phyloP scores from a whole-genome alignment of 768 basidiomycete species.

The Boletellus sp. region DNA sequence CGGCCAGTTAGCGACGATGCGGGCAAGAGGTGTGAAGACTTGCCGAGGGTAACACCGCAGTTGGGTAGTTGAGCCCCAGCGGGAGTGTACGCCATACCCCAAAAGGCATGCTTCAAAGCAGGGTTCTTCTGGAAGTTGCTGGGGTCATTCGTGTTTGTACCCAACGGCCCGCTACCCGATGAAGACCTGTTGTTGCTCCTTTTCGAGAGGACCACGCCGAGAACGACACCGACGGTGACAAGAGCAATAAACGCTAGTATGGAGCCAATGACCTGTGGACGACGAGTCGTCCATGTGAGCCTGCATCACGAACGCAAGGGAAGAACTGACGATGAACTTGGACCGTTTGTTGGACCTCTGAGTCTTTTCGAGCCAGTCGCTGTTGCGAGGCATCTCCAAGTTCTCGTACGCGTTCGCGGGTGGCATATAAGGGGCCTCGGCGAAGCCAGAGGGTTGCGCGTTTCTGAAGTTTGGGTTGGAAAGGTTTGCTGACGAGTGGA shows the following conservation, averaged over 20 bases:
- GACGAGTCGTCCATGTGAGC: background rate
- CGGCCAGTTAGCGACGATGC: background rate
- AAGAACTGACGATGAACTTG: conserved; percentile 53
- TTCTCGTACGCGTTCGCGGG: conserved; percentile 31
- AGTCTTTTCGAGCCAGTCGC: conserved; percentile 40
- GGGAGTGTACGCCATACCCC: conserved; percentile 86
- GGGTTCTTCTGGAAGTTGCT: conserved; percentile 71
- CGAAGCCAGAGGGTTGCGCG: conserved; percentile 21
- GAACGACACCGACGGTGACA: conserved; percentile 53
- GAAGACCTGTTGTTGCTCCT: conserved; percentile 39
- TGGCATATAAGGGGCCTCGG: conserved; percentile 24
- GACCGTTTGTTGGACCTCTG: conserved; percentile 38
- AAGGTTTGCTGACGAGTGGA: conserved; percentile 17
- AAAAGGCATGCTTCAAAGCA: conserved; percentile 70
- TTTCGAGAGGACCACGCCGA: conserved; percentile 64
- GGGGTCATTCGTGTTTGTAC: conserved; percentile 61
- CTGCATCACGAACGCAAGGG: background rate
- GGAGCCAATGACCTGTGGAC: conserved; percentile 49
- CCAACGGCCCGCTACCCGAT: conserved; percentile 14
- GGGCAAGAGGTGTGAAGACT: conserved; percentile 8
- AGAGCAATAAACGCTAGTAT: conserved; percentile 46
- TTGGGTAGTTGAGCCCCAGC: conserved; percentile 64
- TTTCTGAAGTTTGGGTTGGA: conserved; percentile 24
- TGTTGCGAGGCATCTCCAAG: conserved; percentile 31
- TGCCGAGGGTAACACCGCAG: conserved; percentile 53